Percentiles rank a stretch among this genome's conserved stretches.
Conservation (phyloP, 768 basidiomycete species). For the Lenzites betulinus region DNA sequence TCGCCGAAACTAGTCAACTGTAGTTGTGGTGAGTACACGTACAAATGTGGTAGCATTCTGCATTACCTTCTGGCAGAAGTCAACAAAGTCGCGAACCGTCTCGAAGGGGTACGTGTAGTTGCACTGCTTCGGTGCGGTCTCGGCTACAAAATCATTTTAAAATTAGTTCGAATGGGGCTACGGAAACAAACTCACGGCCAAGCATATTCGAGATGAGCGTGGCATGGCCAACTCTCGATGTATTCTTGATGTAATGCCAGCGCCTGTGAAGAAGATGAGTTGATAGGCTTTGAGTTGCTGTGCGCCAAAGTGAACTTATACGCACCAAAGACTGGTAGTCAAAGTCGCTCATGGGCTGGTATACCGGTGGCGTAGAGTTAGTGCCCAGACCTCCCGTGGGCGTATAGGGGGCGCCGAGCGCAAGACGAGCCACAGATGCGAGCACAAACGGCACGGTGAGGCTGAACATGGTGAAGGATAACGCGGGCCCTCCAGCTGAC, state of each 20-base stretch:
- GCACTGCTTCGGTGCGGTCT: slow-evolving; percentile 52
- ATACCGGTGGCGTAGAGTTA: slow-evolving; percentile 34
- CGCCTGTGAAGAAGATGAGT: slow-evolving; percentile 34
- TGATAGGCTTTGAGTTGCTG: background rate
- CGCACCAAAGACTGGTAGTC: slow-evolving; percentile 53
- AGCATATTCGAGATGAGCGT: slow-evolving; percentile 54
- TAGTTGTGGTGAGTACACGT: background rate
- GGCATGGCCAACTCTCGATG: slow-evolving; percentile 65
- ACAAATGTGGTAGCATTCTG: too few species aligned
- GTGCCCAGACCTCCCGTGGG: slow-evolving; percentile 32
- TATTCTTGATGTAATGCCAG: slow-evolving; percentile 65
- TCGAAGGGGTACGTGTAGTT: slow-evolving; percentile 57
- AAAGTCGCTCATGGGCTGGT: slow-evolving; percentile 41
- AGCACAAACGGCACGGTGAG: background rate
- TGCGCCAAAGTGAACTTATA: background rate
- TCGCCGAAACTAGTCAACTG: slow-evolving; percentile 56
- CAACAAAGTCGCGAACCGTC: slow-evolving; percentile 58
- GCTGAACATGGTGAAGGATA: background rate
- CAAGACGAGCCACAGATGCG: slow-evolving; percentile 1
- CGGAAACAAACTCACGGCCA: slow-evolving; percentile 34
- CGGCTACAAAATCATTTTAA: slow-evolving; percentile 24
- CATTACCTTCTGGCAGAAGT: slow-evolving; percentile 53
- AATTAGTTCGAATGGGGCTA: background rate
- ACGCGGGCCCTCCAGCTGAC: too few species aligned
- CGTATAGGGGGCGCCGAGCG: slow-evolving; percentile 11